Base-by-base conservation (phyloP, 2,329 filamentous ascomycete species). In the Blastomyces silverae region DNA sequence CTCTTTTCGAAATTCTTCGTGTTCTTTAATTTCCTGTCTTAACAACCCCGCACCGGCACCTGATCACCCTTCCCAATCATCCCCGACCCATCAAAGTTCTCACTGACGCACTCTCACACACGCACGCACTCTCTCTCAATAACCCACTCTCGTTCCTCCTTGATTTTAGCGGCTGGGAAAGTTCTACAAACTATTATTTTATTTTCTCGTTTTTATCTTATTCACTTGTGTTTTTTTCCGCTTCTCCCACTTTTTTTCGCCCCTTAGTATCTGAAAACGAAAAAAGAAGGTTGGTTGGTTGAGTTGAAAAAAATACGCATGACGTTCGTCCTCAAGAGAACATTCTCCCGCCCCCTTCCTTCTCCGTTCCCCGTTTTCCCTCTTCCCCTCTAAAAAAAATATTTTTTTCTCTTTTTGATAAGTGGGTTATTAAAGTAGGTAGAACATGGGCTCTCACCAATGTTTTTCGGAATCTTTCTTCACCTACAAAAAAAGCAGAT, bases 41-140 rank as follows among this genome's bases (percentile, higher is more conserved):
- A 39, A 58, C 42, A 48, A 44, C 39, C 58, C 44, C 22, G 22
- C 22, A 28, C 50, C 50, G 25, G 50, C 50, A 25, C 48, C 22
- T 53, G 50, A 53, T 53, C 25, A 28, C 48, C 48, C n/a, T 62
- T 48, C 46, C 63, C 65, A 52, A 58, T 58, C 22, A 34, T 65
- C 58, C 28, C 66, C 64, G 62, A 62, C 66, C 70, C 64, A 64
- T 63, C 61, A 63, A 56, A 60, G 60, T 59, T 61, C 63, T 37
- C 53, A 56, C 4, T 44, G 42, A 44, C 17, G n/a, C 53, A 20
- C 34, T 37, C 31, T 37, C 8, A 37, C 34, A 37, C 34, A 37
- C 10, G 34, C 34, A 37, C 37, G 13, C 25, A 46, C 42, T 28
- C 17, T 46, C 37, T 28, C 57, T 39, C 57, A 25, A 60, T 46